Evolutionary conservation across 148 eudicot species (phyloP).

Genomic region (Vaccinium corymbosum): DNA sequence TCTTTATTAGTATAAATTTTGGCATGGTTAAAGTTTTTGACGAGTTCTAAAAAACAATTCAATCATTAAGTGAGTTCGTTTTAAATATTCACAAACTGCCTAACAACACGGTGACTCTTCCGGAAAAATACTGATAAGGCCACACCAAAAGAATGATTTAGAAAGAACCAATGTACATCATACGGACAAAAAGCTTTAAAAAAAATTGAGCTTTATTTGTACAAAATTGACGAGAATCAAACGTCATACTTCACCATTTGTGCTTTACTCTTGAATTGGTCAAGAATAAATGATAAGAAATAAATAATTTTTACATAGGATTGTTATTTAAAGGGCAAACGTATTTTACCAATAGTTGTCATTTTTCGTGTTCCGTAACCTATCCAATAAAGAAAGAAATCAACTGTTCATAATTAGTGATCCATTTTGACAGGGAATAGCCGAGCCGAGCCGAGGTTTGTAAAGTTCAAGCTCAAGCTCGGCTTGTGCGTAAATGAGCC

Average conservation of each 20-base stretch:
- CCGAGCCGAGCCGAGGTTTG: too few relatives aligned
- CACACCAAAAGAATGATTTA: too few relatives aligned
- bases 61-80: background rate
- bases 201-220: background rate
- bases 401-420: too few relatives aligned
- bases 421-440: too few relatives aligned
- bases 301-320: too few relatives aligned
- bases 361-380: background rate
- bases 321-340: too few relatives aligned
- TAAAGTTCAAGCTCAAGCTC: too few relatives aligned
- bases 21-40: background rate
- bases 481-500: too few relatives aligned
- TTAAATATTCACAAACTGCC: background rate
- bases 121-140: background rate
- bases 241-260: background rate
- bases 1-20: background rate
- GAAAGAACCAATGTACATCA: too few relatives aligned
- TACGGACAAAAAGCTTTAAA: too few relatives aligned
- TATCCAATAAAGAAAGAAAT: background rate
- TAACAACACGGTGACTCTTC: background rate
- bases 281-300: background rate
- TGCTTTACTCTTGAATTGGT: background rate
- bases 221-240: background rate
- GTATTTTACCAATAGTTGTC: background rate
- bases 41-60: background rate